Conservation (phyloP, 1,139 yeast species). For the Saccharomyces uvarum region DNA sequence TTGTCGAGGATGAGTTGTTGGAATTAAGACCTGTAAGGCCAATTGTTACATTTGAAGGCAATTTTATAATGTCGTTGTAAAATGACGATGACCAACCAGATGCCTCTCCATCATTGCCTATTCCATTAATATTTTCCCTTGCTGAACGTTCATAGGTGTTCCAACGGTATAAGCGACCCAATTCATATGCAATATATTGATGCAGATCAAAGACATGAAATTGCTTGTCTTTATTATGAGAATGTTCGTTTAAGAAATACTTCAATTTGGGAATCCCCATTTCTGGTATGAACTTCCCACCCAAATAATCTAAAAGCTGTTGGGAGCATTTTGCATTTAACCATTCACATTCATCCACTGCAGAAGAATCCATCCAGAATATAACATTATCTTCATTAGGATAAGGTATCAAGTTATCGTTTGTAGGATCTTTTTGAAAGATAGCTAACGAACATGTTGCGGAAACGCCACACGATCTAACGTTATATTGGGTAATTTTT, state of each 20-base stretch:
- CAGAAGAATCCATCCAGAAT: constrained; percentile 55
- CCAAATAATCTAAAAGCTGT: constrained; percentile 29
- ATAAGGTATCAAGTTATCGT: constrained; percentile 21
- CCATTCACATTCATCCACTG: constrained; percentile 33
- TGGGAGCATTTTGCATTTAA: constrained; percentile 29
- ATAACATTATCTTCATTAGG: constrained; percentile 37
- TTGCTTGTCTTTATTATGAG: constrained; percentile 10
- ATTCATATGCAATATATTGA: constrained; percentile 41
- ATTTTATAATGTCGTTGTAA: constrained; percentile 22
- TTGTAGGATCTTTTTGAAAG: constrained; percentile 13
- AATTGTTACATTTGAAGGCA: constrained; percentile 12
- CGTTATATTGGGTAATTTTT: constrained; percentile 10
- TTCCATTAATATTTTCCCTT: constrained; percentile 9
- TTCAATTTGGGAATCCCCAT: constrained; percentile 50
- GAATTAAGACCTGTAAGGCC: constrained; percentile 25
- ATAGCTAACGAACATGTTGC: constrained; percentile 54
- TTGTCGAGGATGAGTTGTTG: constrained; percentile 5
- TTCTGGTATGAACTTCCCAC: constrained; percentile 47
- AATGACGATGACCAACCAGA: constrained; percentile 43
- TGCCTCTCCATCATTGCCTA: constrained; percentile 44
- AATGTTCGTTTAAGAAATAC: constrained; percentile 32
- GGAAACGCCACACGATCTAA: constrained; percentile 31
- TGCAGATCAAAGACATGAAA: constrained; percentile 42
- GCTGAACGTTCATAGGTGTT: constrained; percentile 2
- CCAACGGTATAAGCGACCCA: constrained; percentile 23